A percentile compares a stretch with the other conserved stretches of the same genome.
Evolutionary conservation across 1,284 basidiomycete species (phyloP).

Genomic region (Leucoagaricus sp.): DNA sequence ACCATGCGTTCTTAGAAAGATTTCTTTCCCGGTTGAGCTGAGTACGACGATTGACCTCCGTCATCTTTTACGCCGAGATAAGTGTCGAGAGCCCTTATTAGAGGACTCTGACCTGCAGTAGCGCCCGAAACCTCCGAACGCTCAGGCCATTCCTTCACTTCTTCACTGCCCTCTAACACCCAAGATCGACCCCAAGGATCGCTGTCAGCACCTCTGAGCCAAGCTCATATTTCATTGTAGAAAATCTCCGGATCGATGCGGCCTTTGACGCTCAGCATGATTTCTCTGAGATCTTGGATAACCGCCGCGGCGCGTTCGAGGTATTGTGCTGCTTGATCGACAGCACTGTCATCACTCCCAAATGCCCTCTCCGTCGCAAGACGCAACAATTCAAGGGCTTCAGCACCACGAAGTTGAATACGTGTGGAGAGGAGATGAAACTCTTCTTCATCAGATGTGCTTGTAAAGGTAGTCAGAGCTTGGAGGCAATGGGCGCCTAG

Average conservation of each 20-base stretch:
- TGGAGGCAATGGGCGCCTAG: conserved; percentile 59
- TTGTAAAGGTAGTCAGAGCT: conserved; percentile 76
- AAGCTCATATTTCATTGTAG: conserved; percentile 87
- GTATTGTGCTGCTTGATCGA: conserved; percentile 72
- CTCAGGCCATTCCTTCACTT: conserved; percentile 46
- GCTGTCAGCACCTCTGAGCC: conserved; percentile 89
- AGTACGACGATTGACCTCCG: conserved; percentile 26
- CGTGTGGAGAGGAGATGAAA: conserved; percentile 91
- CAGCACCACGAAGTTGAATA: conserved; percentile 88
- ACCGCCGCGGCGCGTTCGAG: conserved; percentile 67
- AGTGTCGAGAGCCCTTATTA: conserved; percentile 89
- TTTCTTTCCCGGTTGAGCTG: conserved; percentile 31
- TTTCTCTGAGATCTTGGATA: conserved; percentile 63
- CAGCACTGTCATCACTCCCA: conserved; percentile 77
- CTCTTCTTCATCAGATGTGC: conserved; percentile 79
- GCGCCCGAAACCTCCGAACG: conserved; percentile 83
- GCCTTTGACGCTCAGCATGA: conserved; percentile 69
- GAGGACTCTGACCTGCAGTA: conserved; percentile 89
- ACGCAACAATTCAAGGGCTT: conserved; percentile 85
- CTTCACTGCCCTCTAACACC: conserved; percentile 79
- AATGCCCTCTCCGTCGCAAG: conserved; percentile 90
- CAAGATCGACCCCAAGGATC: conserved; percentile 63
- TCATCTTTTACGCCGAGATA: conserved; percentile 86
- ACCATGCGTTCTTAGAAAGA: conserved; percentile 82
- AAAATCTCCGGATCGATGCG: conserved; percentile 82